Conservation (phyloP, 2,329 filamentous ascomycete genomes). For the Colletotrichum magnum region DNA sequence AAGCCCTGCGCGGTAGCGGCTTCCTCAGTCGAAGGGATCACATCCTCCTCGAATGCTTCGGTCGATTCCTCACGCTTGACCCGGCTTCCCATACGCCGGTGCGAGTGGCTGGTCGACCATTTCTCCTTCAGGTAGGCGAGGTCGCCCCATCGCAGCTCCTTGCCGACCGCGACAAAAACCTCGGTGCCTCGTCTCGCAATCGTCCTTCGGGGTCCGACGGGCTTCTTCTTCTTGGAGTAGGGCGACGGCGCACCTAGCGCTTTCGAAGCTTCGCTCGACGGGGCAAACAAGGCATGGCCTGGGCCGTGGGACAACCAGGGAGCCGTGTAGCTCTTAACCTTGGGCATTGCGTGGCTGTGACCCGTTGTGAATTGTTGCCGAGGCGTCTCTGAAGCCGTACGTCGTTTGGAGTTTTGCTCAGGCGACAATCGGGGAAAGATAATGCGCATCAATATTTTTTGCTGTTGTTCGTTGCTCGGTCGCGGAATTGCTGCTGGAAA, state of each 20-base stretch:
- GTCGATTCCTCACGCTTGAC: slow-evolving; percentile 65
- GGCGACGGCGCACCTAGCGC: slow-evolving; percentile 49
- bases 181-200: slow-evolving; percentile 89
- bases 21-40: slow-evolving; percentile 45
- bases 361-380: background rate
- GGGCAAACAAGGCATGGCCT: slow-evolving; percentile 83
- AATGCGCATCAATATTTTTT: slow-evolving; percentile 16
- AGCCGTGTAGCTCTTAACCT: slow-evolving; percentile 87
- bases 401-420: background rate
- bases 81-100: slow-evolving; percentile 51
- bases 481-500: slow-evolving; percentile 19
- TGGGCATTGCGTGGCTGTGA: slow-evolving; percentile 76
- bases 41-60: slow-evolving; percentile 52
- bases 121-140: slow-evolving; percentile 82
- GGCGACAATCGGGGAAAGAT: background rate
- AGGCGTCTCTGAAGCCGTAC: background rate
- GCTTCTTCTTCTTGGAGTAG: slow-evolving; percentile 59
- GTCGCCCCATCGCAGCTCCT: slow-evolving; percentile 93
- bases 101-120: slow-evolving; percentile 51
- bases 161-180: slow-evolving; percentile 89
- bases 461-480: slow-evolving; percentile 5
- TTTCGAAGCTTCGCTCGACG: slow-evolving; percentile 54
- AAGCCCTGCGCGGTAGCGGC: slow-evolving; percentile 57
- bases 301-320: slow-evolving; percentile 87
- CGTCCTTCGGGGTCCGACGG: slow-evolving; percentile 70